Percentiles rank a stretch among this genome's conserved stretches.
These are phyloP conservation scores for Arthrobotrys sphaeroides DNA, from an alignment of 2,329 filamentous ascomycete species.

Conservation along the genomic window DNA sequence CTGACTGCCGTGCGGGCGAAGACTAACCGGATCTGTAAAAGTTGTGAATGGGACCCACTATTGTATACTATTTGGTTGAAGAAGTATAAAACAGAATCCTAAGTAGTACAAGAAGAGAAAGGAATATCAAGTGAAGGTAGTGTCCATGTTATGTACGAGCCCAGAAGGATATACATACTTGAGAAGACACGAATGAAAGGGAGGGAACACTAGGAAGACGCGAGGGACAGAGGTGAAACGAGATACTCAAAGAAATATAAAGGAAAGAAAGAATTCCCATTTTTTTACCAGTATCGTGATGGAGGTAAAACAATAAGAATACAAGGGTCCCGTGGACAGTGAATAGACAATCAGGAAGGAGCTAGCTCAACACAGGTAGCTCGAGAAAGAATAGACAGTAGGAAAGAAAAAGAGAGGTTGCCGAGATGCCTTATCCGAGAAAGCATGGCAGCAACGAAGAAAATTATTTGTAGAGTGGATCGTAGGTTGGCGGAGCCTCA, in stretches of 20 bases:
- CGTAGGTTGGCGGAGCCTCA: conserved; percentile 41
- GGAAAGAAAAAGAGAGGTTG: neutral
- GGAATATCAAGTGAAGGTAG: too few species aligned
- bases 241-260: neutral
- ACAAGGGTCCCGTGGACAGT: neutral
- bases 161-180: too few species aligned
- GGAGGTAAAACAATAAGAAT: neutral
- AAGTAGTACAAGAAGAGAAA: too few species aligned
- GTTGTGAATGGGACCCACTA: too few species aligned
- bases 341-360: neutral
- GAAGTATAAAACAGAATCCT: too few species aligned
- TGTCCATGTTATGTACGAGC: too few species aligned
- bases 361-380: neutral
- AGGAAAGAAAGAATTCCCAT: neutral
- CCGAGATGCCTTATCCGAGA: neutral
- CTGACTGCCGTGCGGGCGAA: too few species aligned
- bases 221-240: neutral
- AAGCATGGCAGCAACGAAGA: neutral
- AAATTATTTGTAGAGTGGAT: conserved; percentile 26
- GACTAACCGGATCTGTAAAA: too few species aligned
- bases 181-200: too few species aligned
- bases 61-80: too few species aligned
- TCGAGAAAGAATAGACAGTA: neutral
- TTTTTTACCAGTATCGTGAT: neutral
- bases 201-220: neutral